Evolutionary conservation across 768 basidiomycete genomes (phyloP).

Genomic region (Pulveroboletus sp.): DNA sequence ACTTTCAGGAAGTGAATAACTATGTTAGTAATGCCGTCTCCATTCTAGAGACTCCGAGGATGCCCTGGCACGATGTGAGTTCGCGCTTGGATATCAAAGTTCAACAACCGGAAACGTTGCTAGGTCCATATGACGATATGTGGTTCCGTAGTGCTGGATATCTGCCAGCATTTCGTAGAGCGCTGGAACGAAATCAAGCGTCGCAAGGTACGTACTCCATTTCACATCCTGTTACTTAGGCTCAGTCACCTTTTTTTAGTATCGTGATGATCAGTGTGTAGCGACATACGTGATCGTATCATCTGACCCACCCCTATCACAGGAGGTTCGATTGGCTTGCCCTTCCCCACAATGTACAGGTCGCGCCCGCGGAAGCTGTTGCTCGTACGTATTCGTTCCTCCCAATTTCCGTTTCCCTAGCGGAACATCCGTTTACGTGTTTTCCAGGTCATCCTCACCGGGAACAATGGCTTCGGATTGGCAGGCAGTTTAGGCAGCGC

Average conservation of each 20-base stretch:
- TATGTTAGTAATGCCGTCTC: slow-evolving; percentile 71
- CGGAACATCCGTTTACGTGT: not conserved
- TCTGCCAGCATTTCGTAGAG: slow-evolving; percentile 91
- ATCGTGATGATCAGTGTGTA: slow-evolving; percentile 45
- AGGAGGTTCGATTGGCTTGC: slow-evolving; percentile 69
- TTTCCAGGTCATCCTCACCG: slow-evolving; percentile 64
- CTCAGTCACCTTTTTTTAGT: slow-evolving; percentile 20
- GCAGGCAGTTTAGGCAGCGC: slow-evolving; percentile 58
- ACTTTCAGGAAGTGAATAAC: slow-evolving; percentile 81
- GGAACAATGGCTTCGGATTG: slow-evolving; percentile 55
- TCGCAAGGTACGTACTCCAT: slow-evolving; percentile 52
- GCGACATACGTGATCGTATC: not conserved
- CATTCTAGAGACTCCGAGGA: slow-evolving; percentile 64
- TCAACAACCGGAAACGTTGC: not conserved
- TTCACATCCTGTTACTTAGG: not conserved
- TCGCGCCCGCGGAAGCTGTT: slow-evolving; percentile 66
- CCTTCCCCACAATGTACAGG: slow-evolving; percentile 67
- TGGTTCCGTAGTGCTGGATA: slow-evolving; percentile 83
- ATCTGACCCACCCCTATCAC: slow-evolving; percentile 6
- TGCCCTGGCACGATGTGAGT: slow-evolving; percentile 96
- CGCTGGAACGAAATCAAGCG: slow-evolving; percentile 90
- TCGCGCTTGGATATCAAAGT: not conserved
- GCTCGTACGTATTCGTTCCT: slow-evolving; percentile 39
- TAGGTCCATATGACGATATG: slow-evolving; percentile 82
- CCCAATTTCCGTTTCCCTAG: not conserved